Base-by-base conservation (phyloP, 176 grass and related monocot species). In the Zizania latifolia region DNA sequence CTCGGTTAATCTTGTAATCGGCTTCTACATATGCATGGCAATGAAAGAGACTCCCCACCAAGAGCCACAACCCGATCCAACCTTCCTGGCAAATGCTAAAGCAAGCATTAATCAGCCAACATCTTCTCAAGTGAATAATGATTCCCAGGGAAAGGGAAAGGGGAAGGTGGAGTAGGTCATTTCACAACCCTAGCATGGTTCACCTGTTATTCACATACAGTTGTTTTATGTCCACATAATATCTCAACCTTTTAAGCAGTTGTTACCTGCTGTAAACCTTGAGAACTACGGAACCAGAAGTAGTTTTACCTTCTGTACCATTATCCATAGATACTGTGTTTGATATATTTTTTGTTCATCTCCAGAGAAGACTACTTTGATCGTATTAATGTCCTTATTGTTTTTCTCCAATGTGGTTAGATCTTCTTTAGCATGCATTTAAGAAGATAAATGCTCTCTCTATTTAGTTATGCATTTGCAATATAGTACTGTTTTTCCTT, bases 11-110 rank as follows among this genome's bases (percentile, higher is more conserved):
- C 29, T 97, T 19, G 88, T 93, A 51, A 97, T 97, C 1, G 86
- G 85, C 17, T 80, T 83, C 19, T 97, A 97, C 63, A 97, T 97
- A 54, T 87, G 81, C 56, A 89, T 97, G 86, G 94, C 94, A 6
- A 91, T 97, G 84, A 92, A 93, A 55, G 82, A 89, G 75, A 66
- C 74, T 24, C 68, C 79, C 27, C 83, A 71, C 73, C 74, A 51
- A 8, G 90, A 87, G 66, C 86, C 84, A 21, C 91, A 93, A 67
- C 91, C 94, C 17, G 94, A 97, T 75, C 86, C 91, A 11, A 84
- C 88, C 38, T 97, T 97, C 60, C 65, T 97, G 71, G 94, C 90
- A 0, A 78, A 91, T 17, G 91, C 91, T 12, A 97, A 89, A 89
- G 86, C 88, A 12, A 97, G 94, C 44, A 91, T 97, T 68, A 81